Percentiles rank a stretch among this genome's conserved stretches.
Evolutionary conservation across 2,329 filamentous ascomycete species (phyloP).

Genomic region (Rosellinia necatrix): DNA sequence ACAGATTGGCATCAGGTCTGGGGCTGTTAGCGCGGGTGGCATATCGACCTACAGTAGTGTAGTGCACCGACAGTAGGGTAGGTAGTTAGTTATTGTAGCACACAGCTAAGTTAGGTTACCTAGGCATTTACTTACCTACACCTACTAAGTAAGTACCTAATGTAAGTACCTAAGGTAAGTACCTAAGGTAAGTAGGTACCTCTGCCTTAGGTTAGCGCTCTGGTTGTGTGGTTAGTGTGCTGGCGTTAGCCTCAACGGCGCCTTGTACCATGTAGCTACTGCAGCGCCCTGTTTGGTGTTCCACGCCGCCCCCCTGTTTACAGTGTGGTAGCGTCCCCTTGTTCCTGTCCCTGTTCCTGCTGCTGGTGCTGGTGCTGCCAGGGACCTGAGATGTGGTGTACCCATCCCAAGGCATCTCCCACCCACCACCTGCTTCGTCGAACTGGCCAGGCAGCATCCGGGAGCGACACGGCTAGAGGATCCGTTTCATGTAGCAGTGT

Average conservation of each 20-base stretch:
- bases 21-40: slow-evolving; percentile 17
- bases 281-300: not conserved
- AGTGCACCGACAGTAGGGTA: too few species aligned
- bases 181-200: not conserved
- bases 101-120: too few species aligned
- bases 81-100: too few species aligned
- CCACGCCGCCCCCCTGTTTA: slow-evolving; percentile 8
- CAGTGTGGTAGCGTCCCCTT: too few species aligned
- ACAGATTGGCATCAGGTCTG: slow-evolving; percentile 26
- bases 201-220: too few species aligned
- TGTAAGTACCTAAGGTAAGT: not conserved
- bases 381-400: slow-evolving; percentile 4
- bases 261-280: too few species aligned
- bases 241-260: too few species aligned
- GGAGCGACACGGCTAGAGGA: not conserved
- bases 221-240: too few species aligned
- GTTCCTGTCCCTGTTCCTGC: too few species aligned
- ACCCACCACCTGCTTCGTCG: not conserved
- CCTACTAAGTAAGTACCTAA: too few species aligned
- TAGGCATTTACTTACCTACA: too few species aligned
- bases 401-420: not conserved
- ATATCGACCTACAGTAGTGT: too few species aligned
- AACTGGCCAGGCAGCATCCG: not conserved
- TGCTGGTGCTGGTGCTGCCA: not conserved
- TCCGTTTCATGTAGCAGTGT: slow-evolving; percentile 1